These are phyloP conservation scores for Dioscorea dumetorum DNA, from an alignment of 106 monocot genomes.

Conservation along the genomic window DNA sequence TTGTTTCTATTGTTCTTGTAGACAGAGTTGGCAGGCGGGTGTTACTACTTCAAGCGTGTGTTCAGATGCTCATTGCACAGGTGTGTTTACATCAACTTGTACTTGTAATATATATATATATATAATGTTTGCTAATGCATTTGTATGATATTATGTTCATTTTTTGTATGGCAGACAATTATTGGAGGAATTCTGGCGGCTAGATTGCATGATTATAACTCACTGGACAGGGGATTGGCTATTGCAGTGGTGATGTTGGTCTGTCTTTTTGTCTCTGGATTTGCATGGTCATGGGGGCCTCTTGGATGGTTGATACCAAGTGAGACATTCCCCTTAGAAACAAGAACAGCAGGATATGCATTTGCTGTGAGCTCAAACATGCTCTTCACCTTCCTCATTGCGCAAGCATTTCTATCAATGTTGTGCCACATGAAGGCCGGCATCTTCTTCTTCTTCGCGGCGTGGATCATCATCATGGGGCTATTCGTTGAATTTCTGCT, in stretches of 20 bases:
- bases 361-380: constrained; percentile 38
- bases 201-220: background rate
- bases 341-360: constrained; percentile 33
- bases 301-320: constrained; percentile 46
- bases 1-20: constrained; percentile 3
- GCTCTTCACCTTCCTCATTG: constrained; percentile 30
- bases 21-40: constrained; percentile 17
- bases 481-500: constrained; percentile 22
- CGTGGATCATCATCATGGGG: constrained; percentile 25
- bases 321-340: constrained; percentile 45
- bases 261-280: constrained; percentile 23
- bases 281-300: constrained; percentile 47
- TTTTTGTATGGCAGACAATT: background rate
- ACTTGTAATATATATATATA: too few relatives aligned
- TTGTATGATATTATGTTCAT: too few relatives aligned
- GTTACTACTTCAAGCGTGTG: constrained; percentile 18
- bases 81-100: background rate
- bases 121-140: too few relatives aligned
- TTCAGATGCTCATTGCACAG: constrained; percentile 26
- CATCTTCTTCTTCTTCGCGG: constrained; percentile 34
- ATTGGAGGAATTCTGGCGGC: background rate
- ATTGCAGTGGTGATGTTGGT: constrained; percentile 20
- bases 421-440: constrained; percentile 31
- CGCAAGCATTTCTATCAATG: constrained; percentile 29
- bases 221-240: background rate